Conservation (phyloP, 1,284 basidiomycete genomes). For the Pseudozyma sp. region DNA sequence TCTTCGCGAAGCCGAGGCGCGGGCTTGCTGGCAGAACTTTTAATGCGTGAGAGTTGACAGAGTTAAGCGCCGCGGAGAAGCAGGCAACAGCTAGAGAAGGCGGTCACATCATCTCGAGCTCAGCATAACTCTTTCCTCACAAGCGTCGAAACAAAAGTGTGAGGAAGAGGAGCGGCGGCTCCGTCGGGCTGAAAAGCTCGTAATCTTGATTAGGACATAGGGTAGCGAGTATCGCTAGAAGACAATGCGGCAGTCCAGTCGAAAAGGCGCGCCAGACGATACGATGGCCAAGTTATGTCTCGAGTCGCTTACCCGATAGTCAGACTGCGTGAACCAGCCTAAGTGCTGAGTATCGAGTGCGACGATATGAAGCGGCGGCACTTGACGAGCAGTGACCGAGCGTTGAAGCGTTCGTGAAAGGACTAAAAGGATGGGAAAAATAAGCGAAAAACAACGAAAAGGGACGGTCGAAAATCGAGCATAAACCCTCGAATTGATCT, state of each 20-base stretch:
- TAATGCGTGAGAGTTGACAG: no score
- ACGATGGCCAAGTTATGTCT: conserved; percentile 1
- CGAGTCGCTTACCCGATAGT: conserved; percentile 9
- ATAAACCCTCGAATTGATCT: conserved; percentile 4
- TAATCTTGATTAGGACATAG: neutral
- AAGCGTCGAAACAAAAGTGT: neutral
- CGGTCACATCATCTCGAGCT: neutral
- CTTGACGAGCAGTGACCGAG: conserved; percentile 12
- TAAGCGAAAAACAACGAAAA: neutral
- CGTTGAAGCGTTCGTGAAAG: neutral
- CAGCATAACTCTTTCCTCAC: neutral
- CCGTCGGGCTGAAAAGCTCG: conserved; percentile 3
- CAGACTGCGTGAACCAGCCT: no score
- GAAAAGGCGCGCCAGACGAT: conserved; percentile 12
- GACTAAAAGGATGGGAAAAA: conserved; percentile 4
- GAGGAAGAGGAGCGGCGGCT: conserved; percentile 1
- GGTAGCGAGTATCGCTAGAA: neutral
- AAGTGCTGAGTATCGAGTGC: neutral
- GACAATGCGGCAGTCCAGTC: neutral
- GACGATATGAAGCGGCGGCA: conserved; percentile 7
- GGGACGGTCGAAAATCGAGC: conserved; percentile 4
- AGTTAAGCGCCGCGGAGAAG: neutral
- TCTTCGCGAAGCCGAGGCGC: neutral
- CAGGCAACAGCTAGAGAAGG: neutral
- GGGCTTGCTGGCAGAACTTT: neutral